phyloP scores from a whole-genome alignment of 257 asterid species.

The Fraxinus excelsior region DNA sequence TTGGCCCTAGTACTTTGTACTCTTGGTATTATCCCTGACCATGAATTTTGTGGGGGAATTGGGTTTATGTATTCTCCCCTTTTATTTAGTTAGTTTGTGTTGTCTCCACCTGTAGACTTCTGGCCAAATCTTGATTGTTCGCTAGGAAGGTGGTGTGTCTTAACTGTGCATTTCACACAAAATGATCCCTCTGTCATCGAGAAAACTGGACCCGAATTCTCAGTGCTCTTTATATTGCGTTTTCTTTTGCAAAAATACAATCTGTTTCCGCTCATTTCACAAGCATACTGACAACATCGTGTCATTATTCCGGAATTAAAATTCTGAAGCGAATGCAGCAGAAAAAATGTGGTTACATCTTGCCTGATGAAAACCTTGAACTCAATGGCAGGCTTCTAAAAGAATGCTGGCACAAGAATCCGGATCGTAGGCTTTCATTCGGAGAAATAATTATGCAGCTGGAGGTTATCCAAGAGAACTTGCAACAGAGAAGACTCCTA shows the following conservation, averaged over 20 bases:
- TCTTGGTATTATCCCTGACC: no score
- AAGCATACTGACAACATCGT: neutral
- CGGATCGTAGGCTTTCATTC: slow-evolving; percentile 51
- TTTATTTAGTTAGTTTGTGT: no score
- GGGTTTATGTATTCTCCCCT: no score
- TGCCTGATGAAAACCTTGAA: slow-evolving; percentile 7
- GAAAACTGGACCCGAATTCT: neutral
- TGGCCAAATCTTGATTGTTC: no score
- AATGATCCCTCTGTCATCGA: neutral
- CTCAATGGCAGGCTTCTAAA: slow-evolving; percentile 45
- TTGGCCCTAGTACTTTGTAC: no score
- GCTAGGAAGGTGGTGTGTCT: no score
- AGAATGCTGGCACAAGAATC: slow-evolving; percentile 67
- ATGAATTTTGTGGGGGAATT: no score
- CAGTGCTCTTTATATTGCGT: neutral
- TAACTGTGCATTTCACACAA: neutral
- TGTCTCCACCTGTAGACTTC: no score
- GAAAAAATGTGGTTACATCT: neutral
- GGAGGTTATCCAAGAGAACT: slow-evolving; percentile 44
- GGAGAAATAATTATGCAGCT: slow-evolving; percentile 51
- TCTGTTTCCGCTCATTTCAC: neutral
- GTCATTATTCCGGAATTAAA: neutral
- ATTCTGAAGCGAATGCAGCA: neutral
- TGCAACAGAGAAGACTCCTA: slow-evolving; percentile 31
- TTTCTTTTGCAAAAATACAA: neutral